phyloP scores from a whole-genome alignment of 768 basidiomycete species.

The Pleurotus tuber-regium region DNA sequence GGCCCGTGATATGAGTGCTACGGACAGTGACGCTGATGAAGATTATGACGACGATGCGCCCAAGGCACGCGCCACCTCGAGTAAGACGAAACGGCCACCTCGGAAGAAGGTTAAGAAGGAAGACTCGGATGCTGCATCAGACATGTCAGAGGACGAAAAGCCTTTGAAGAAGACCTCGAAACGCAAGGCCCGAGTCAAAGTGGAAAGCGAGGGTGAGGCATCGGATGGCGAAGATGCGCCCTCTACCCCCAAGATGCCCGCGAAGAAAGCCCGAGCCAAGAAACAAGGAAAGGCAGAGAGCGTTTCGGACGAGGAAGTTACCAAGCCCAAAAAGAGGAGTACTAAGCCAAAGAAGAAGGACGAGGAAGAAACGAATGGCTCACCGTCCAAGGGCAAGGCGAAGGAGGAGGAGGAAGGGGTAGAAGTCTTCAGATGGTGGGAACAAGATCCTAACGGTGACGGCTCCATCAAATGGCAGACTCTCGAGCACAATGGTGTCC shows the following conservation, averaged over 20 bases:
- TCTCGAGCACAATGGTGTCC: slow-evolving; percentile 91
- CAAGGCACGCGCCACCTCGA: slow-evolving; percentile 46
- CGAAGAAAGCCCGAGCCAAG: slow-evolving; percentile 38
- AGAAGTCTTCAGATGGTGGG: slow-evolving; percentile 87
- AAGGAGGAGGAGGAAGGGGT: slow-evolving; percentile 70
- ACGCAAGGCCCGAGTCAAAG: slow-evolving; percentile 47
- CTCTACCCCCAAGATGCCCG: slow-evolving; percentile 39
- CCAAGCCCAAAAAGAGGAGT: slow-evolving; percentile 45
- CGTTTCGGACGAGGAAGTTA: slow-evolving; percentile 37
- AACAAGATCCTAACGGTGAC: slow-evolving; percentile 65
- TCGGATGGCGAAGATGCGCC: slow-evolving; percentile 41
- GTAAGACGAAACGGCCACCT: slow-evolving; percentile 43
- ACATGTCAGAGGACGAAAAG: slow-evolving; percentile 35
- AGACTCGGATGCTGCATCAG: slow-evolving; percentile 29
- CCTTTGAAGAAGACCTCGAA: slow-evolving; percentile 32
- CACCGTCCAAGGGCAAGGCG: slow-evolving; percentile 51
- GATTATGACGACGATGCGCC: slow-evolving; percentile 45
- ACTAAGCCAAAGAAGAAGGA: slow-evolving; percentile 41
- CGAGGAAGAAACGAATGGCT: slow-evolving; percentile 25
- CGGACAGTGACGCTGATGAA: slow-evolving; percentile 37
- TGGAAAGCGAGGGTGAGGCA: slow-evolving; percentile 48
- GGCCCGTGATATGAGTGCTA: slow-evolving; percentile 30
- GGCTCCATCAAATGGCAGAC: slow-evolving; percentile 89
- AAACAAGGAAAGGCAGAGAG: slow-evolving; percentile 54
- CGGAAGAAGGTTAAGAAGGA: slow-evolving; percentile 69